Percentiles rank a stretch among this genome's conserved stretches.
Evolutionary conservation across 352 stramenopile species (phyloP).

Genomic region (Pythium pectinolyticum): DNA sequence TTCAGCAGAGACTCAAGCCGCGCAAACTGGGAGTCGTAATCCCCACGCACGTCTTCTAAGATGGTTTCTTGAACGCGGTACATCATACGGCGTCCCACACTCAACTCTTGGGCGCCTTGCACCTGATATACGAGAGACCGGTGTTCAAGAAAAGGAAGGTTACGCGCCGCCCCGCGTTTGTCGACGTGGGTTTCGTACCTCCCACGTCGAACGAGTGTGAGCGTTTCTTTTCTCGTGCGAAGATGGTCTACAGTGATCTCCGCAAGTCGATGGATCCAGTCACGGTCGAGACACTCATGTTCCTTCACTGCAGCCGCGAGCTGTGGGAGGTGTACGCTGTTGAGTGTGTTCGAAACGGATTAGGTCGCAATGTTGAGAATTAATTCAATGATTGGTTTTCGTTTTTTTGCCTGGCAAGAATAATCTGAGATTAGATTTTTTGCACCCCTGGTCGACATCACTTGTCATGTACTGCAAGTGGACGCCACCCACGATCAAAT

Average conservation of each 20-base stretch:
- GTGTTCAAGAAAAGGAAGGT: background rate
- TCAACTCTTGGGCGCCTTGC: no score
- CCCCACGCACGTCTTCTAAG: no score
- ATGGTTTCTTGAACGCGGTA: no score
- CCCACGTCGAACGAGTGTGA: slow-evolving; percentile 32
- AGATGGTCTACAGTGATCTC: slow-evolving; percentile 23
- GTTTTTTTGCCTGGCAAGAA: background rate
- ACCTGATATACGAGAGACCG: no score
- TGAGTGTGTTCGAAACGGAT: background rate
- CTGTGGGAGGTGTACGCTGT: background rate
- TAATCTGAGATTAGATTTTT: background rate
- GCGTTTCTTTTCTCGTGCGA: slow-evolving; percentile 24
- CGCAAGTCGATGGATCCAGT: slow-evolving; percentile 8
- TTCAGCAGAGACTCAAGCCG: no score
- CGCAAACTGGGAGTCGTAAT: no score
- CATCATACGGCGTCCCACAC: no score
- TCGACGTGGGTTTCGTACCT: slow-evolving; percentile 1
- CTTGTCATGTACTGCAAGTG: no score
- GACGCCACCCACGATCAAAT: background rate
- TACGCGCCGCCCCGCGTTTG: background rate
- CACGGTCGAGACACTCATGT: slow-evolving; percentile 7
- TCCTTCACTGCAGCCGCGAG: background rate
- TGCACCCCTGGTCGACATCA: background rate
- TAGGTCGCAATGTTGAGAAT: background rate
- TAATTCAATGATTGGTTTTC: background rate